These are phyloP conservation scores for Boletus mariae DNA, from an alignment of 1,284 basidiomycete species.

Conservation along the genomic window DNA sequence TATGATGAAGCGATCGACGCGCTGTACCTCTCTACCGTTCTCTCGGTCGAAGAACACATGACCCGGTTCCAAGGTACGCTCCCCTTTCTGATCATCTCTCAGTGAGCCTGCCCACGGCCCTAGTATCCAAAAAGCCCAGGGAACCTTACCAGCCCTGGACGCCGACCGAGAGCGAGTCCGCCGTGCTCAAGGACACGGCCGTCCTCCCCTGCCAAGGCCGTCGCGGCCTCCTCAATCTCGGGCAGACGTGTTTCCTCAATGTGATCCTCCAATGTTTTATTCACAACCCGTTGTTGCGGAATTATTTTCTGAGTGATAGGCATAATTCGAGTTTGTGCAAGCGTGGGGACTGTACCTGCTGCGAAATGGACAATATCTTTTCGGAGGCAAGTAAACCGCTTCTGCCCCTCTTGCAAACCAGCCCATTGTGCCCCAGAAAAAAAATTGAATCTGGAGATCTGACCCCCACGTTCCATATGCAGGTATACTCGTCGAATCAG, in stretches of 20 bases:
- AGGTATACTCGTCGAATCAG: slow-evolving; percentile 74
- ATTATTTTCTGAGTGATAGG: slow-evolving; percentile 87
- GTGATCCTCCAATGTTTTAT: slow-evolving; percentile 91
- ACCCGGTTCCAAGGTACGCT: slow-evolving; percentile 45
- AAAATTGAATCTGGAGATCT: background rate
- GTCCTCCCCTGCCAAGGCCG: slow-evolving; percentile 69
- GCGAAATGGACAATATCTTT: slow-evolving; percentile 93
- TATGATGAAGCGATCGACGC: slow-evolving; percentile 45
- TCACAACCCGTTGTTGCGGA: slow-evolving; percentile 88
- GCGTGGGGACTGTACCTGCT: slow-evolving; percentile 80
- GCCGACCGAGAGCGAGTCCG: slow-evolving; percentile 37
- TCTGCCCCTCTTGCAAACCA: background rate
- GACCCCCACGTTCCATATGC: background rate
- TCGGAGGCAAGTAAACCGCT: slow-evolving; percentile 57
- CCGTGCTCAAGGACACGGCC: slow-evolving; percentile 34
- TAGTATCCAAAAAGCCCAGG: slow-evolving; percentile 40
- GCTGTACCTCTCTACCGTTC: slow-evolving; percentile 35
- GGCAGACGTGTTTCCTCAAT: slow-evolving; percentile 94
- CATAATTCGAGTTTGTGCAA: slow-evolving; percentile 73
- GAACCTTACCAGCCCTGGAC: slow-evolving; percentile 47
- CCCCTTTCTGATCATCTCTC: background rate
- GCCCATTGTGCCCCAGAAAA: background rate
- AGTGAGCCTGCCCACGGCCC: background rate
- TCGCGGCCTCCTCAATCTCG: slow-evolving; percentile 86
- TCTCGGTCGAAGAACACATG: slow-evolving; percentile 49